A percentile compares a stretch with the other conserved stretches of the same genome.
These are phyloP conservation scores for Penicillium psychrofluorescens DNA, from an alignment of 495 filamentous ascomycete species.

Conservation along the genomic window DNA sequence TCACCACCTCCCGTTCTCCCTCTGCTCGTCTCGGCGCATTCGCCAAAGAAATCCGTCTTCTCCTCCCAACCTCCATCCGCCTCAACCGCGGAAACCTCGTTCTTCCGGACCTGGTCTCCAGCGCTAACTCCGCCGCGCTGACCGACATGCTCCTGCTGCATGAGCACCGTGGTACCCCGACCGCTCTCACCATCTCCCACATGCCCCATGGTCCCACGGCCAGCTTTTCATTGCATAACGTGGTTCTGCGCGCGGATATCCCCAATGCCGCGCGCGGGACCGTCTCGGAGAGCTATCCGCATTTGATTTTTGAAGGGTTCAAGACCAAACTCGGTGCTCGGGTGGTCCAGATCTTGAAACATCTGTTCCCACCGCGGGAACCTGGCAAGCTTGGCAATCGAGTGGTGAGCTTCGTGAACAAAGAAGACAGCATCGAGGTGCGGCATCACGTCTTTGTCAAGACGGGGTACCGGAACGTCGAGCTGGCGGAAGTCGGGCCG, in stretches of 20 bases:
- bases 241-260: constrained; percentile 88
- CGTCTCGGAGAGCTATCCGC: constrained; percentile 88
- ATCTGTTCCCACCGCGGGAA: constrained; percentile 90
- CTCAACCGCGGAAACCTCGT: constrained; percentile 89
- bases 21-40: constrained; percentile 79
- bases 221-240: constrained; percentile 89
- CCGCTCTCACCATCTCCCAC: constrained; percentile 82
- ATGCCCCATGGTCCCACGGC: constrained; percentile 91
- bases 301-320: constrained; percentile 95
- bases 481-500: constrained; percentile 90
- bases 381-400: constrained; percentile 74
- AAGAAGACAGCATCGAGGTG: constrained; percentile 88
- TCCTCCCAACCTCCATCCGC: constrained; percentile 85
- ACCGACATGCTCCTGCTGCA: constrained; percentile 85
- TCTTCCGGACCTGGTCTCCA: constrained; percentile 73
- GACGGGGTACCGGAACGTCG: constrained; percentile 80
- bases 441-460: constrained; percentile 77
- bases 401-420: constrained; percentile 90
- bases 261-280: constrained; percentile 82
- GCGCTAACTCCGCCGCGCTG: constrained; percentile 68
- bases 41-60: constrained; percentile 88
- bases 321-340: constrained; percentile 72
- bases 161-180: constrained; percentile 90
- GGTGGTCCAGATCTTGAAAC: constrained; percentile 85
- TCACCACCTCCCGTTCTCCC: constrained; percentile 86